phyloP scores from a whole-genome alignment of 805 yeast genomes.

The Nakazawaea ishiwadae region DNA sequence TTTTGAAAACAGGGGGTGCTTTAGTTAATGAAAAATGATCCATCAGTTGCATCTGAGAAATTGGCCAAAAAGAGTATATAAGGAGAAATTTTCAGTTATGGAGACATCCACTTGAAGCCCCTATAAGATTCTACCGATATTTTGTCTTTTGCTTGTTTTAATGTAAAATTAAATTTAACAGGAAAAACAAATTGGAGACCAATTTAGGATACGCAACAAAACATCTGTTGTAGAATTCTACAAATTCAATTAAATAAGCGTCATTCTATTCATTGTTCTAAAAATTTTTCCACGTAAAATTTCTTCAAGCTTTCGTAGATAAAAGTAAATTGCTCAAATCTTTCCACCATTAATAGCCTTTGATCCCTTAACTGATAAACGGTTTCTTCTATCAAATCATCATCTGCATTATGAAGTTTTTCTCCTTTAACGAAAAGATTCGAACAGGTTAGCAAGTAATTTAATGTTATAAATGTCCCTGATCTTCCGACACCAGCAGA shows the following conservation, averaged over 20 bases:
- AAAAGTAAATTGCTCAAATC: conserved; percentile 43
- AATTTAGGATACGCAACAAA: no score
- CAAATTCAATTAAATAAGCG: no score
- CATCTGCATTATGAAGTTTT: conserved; percentile 1
- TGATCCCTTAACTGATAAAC: conserved; percentile 42
- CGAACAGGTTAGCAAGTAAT: conserved; percentile 23
- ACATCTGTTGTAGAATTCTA: no score
- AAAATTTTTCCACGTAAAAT: conserved; percentile 14
- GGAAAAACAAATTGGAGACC: no score
- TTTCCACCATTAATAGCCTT: conserved; percentile 52
- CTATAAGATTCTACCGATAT: no score
- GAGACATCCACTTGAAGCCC: no score
- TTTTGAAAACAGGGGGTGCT: background rate
- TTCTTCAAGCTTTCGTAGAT: conserved; percentile 35
- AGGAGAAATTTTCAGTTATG: no score
- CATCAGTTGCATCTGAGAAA: background rate
- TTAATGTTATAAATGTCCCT: conserved; percentile 34
- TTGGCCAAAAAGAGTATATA: no score
- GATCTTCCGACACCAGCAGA: conserved; percentile 48
- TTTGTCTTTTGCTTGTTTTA: no score
- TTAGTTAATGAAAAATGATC: background rate
- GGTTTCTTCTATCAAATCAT: conserved; percentile 38
- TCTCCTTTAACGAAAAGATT: conserved; percentile 11
- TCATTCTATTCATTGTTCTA: background rate
- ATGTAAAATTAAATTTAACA: no score